Conservation (phyloP, 148 eudicot genomes). For the Oxyria digyna region DNA sequence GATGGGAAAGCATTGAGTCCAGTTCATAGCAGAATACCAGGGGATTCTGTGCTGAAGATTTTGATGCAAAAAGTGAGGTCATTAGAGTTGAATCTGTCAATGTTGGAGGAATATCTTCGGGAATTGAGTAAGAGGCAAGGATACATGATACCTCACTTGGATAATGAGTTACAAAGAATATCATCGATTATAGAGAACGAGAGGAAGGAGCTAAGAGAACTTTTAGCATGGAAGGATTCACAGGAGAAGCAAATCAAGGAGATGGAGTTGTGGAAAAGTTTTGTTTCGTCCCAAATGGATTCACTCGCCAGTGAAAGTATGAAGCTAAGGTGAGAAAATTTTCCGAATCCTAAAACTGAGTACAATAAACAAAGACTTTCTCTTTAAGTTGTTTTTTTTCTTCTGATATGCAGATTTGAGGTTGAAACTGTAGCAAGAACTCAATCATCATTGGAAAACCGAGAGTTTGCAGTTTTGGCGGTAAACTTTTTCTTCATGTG, state of each 20-base stretch:
- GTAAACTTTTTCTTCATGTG: constrained; percentile 51
- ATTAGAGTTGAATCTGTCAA: constrained; percentile 59
- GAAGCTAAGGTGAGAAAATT: constrained; percentile 68
- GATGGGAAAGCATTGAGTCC: not conserved
- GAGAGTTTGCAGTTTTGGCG: constrained; percentile 54
- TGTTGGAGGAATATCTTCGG: constrained; percentile 69
- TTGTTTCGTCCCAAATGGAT: constrained; percentile 48
- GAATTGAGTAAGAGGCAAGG: constrained; percentile 57
- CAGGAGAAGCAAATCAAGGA: constrained; percentile 56
- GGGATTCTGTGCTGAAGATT: constrained; percentile 73
- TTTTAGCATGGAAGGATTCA: constrained; percentile 57
- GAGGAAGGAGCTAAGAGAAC: constrained; percentile 40
- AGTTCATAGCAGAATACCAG: constrained; percentile 49
- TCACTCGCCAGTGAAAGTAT: constrained; percentile 42
- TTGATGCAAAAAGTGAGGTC: constrained; percentile 83
- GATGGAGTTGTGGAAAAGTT: constrained; percentile 49
- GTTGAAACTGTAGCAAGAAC: constrained; percentile 44
- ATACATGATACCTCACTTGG: constrained; percentile 52
- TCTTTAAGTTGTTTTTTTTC: not conserved
- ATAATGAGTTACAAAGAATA: constrained; percentile 36
- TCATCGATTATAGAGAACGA: constrained; percentile 41
- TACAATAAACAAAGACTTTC: not conserved
- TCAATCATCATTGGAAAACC: constrained; percentile 57
- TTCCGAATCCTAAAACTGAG: too few species aligned
- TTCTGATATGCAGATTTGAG: constrained; percentile 38